These are phyloP conservation scores for Tricladium varicosporioides DNA, from an alignment of 2,329 filamentous ascomycete species.

Conservation along the genomic window DNA sequence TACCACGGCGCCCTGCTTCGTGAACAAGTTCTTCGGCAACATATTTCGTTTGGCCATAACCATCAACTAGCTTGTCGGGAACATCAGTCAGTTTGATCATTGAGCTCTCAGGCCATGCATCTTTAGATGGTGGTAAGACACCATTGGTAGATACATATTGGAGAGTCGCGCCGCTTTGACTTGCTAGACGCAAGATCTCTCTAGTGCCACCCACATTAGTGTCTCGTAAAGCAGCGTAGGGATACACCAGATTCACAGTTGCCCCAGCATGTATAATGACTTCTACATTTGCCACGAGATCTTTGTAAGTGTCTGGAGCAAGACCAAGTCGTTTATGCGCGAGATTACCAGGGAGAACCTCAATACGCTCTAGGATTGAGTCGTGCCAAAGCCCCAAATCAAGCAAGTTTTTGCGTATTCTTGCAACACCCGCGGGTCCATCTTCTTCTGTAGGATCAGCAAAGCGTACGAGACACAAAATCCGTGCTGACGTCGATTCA, in stretches of 20 bases:
- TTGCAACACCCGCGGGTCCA: constrained; percentile 64
- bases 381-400: constrained; percentile 77
- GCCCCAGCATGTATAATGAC: constrained; percentile 77
- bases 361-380: constrained; percentile 73
- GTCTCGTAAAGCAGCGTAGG: constrained; percentile 71
- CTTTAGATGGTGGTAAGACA: constrained; percentile 67
- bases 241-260: constrained; percentile 78
- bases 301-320: constrained; percentile 60
- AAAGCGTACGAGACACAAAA: constrained; percentile 71
- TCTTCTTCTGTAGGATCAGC: constrained; percentile 67
- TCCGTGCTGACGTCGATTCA: constrained; percentile 49
- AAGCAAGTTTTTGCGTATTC: constrained; percentile 73
- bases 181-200: constrained; percentile 71
- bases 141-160: constrained; percentile 81
- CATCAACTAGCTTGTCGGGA: constrained; percentile 69
- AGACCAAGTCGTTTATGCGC: constrained; percentile 68
- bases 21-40: constrained; percentile 64
- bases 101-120: constrained; percentile 69
- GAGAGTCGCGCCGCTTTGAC: constrained; percentile 65
- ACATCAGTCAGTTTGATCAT: constrained; percentile 68
- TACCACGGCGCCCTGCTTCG: constrained; percentile 74
- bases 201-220: constrained; percentile 78
- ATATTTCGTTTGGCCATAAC: constrained; percentile 93
- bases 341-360: constrained; percentile 72
- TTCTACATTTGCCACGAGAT: constrained; percentile 62